phyloP scores from a whole-genome alignment of 305 asterid species.

The Fraxinus platypoda region DNA sequence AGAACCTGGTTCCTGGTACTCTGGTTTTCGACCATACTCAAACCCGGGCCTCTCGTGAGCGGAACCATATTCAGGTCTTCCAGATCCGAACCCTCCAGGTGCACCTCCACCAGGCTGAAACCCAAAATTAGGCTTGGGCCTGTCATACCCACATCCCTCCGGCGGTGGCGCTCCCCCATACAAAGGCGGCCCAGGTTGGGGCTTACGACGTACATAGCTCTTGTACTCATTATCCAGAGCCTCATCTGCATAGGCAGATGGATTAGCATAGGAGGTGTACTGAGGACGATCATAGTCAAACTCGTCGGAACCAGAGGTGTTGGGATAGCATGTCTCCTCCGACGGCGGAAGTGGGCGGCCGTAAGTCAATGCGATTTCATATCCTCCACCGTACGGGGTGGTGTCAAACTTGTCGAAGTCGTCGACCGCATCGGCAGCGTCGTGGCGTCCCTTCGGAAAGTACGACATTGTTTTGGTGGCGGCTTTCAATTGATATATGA shows the following conservation, averaged over 20 bases:
- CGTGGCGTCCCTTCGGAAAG: conserved; percentile 63
- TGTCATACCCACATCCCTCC: conserved; percentile 23
- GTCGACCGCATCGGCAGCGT: conserved; percentile 49
- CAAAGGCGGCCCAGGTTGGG: conserved; percentile 42
- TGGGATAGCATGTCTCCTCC: conserved; percentile 70
- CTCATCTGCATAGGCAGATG: conserved; percentile 72
- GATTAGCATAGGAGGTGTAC: conserved; percentile 65
- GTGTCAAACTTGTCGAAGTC: conserved; percentile 78
- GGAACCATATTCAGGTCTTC: conserved; percentile 11
- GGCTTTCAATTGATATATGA: not conserved
- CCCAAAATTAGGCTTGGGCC: conserved; percentile 42
- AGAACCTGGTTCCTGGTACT: conserved; percentile 20
- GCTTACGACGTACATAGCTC: conserved; percentile 67
- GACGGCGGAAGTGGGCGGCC: conserved; percentile 80
- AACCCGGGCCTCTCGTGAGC: conserved; percentile 17
- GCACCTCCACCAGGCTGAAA: conserved; percentile 33
- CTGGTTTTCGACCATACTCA: conserved; percentile 32
- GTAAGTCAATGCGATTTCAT: conserved; percentile 57
- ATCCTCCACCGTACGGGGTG: conserved; percentile 84
- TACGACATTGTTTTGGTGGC: conserved; percentile 53
- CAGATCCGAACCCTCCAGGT: conserved; percentile 17
- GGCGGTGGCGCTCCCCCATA: conserved; percentile 32
- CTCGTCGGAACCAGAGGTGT: conserved; percentile 45
- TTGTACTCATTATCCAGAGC: conserved; percentile 77
- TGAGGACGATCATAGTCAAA: conserved; percentile 86